Evolutionary conservation across 202 grass and related monocot species (phyloP), one percentile per base, ranked within the genome.

Genomic region (Eragrostis tef): DNA sequence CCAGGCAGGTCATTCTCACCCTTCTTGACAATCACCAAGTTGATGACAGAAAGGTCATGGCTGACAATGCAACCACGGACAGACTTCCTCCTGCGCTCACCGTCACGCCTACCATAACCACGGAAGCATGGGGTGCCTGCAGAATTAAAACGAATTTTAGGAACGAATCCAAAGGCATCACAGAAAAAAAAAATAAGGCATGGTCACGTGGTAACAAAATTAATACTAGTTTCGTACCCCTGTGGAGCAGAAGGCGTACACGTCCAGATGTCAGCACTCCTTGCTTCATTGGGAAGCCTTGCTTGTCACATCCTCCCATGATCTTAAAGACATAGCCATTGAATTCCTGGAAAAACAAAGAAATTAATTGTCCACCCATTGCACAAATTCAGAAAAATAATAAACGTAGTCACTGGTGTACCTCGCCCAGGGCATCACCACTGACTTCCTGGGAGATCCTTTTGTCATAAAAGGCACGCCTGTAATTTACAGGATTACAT

Each of bases 21-120:
- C 84, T 97, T 97, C 93, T 93, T 93, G 7, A 97, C 93, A 54
- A 97, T 97, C 15, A 93, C 93, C 76, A 96, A 78, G 88, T 96
- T 96, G 17, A 96, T 83, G 29, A 96, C 93, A 67, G 88, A 97
- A 0, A 97, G 64, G 78, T 97, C 93, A 62, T 89, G 93, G 76
- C 90, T 93, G 60, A 97, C 93, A 74, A 97, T 97, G 84, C 93
- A 97, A 25, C 93, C 93, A 87, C 93, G 88, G 39, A 97, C 93
- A 0, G 93, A 97, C 85, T 97, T 97, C 31, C 93, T 85, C 77
- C 93, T 83, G 50, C 90, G 90, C 84, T 97, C 93, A 80, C 93
- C 93, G 71, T 87, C 71, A 49, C 93, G 90, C 57, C 93, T 88
- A 9, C 93, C 93, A 2, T 87, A 77, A 3, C 93, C 93, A 91